Conservation (phyloP, 1,284 basidiomycete genomes). For the Exobasidium rhododendri region DNA sequence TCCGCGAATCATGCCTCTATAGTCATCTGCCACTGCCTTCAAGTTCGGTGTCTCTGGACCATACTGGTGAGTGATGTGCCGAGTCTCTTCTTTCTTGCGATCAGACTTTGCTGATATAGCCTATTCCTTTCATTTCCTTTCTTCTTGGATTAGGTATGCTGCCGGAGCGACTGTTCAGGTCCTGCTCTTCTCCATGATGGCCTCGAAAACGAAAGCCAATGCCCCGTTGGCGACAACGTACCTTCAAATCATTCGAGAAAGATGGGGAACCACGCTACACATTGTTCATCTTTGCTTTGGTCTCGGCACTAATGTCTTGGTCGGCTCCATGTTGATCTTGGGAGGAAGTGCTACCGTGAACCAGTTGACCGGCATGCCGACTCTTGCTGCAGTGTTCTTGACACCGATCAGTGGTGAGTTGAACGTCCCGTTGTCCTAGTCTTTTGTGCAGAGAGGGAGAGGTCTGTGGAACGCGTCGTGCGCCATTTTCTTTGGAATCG, state of each 20-base stretch:
- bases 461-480: no score
- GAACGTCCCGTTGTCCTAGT: no score
- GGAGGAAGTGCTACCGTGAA: constrained; percentile 47
- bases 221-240: constrained; percentile 64
- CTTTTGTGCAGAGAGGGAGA: no score
- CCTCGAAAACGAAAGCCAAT: constrained; percentile 63
- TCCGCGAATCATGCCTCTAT: no score
- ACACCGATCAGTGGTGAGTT: no score
- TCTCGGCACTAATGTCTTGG: constrained; percentile 65
- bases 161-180: constrained; percentile 63
- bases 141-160: constrained; percentile 34
- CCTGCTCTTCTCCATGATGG: constrained; percentile 62
- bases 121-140: not conserved
- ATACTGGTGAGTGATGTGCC: not conserved
- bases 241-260: constrained; percentile 66
- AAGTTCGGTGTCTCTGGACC: constrained; percentile 63
- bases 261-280: constrained; percentile 75
- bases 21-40: constrained; percentile 58
- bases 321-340: constrained; percentile 46
- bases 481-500: no score
- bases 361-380: constrained; percentile 61
- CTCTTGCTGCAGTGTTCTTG: constrained; percentile 41
- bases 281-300: constrained; percentile 74
- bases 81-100: not conserved
- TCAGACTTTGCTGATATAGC: not conserved